phyloP scores from a whole-genome alignment of 2,329 filamentous ascomycete genomes.

The Ceratocystis destructans region DNA sequence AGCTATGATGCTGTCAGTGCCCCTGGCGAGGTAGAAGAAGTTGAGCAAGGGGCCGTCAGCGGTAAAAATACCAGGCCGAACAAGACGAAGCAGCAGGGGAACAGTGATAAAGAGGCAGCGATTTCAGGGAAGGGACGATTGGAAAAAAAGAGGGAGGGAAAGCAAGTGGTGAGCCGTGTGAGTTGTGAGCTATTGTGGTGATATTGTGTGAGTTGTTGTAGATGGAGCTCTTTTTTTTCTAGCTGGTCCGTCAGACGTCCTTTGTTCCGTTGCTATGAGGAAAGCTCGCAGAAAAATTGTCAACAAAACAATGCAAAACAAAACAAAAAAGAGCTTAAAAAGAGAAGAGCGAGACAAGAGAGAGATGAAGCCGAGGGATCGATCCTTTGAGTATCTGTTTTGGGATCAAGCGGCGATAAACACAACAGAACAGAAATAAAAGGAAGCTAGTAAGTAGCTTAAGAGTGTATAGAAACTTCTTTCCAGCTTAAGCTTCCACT shows the following conservation, averaged over 20 bases:
- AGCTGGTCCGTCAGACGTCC: neutral
- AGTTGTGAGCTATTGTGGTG: neutral
- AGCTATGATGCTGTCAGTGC: conserved; percentile 6
- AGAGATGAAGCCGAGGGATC: neutral
- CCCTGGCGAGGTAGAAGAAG: neutral
- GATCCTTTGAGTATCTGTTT: neutral
- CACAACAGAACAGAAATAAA: no score
- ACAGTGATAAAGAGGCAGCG: no score
- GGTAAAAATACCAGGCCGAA: neutral
- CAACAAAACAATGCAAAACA: neutral
- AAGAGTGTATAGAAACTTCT: no score
- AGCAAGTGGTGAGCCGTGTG: neutral
- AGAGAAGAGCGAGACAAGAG: neutral
- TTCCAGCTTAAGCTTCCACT: no score
- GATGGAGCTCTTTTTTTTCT: neutral
- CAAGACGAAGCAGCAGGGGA: neutral
- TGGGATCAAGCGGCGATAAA: neutral
- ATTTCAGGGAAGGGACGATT: neutral
- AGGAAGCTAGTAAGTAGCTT: no score
- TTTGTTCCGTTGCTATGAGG: neutral
- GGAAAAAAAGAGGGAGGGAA: neutral
- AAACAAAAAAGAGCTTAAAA: neutral
- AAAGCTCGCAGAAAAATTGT: neutral
- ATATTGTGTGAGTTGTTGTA: neutral
- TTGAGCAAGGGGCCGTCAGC: neutral